Evolutionary conservation across 345 rosid species (phyloP), one percentile per base, ranked within the genome.

Genomic region (Hibiscus mutabilis): DNA sequence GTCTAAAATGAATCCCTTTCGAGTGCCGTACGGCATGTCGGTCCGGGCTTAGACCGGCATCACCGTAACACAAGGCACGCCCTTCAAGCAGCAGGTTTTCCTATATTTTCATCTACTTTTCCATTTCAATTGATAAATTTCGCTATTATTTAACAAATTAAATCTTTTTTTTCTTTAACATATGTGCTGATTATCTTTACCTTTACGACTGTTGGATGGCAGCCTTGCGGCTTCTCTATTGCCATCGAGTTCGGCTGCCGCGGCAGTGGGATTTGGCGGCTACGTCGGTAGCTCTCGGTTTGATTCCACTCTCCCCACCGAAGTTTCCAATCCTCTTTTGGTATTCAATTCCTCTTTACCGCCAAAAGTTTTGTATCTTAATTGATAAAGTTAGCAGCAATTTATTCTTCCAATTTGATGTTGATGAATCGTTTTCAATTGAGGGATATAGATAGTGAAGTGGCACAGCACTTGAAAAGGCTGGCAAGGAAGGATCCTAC

Each of bases 61-160:
- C n/a, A n/a, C n/a, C n/a, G n/a, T n/a, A n/a, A n/a, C n/a, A n/a
- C 87, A 93, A 91, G 84, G 82, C 88, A 22, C 97, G 98, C 55
- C 92, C 98, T 72, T 93, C 98, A 16, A 93, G 98, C 90, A 91
- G 98, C 92, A 88, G 98, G 98, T 89, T 67, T 67, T n/a, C 8
- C 8, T 40, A 8, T 9, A 40, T 40, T 40, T 40, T 40, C 2
- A 11, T 40, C 21, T 3, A 5, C 4, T 21, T 56, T 68, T n/a
- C 66, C 18, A 33, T 33, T 37, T 63, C 6, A 44, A 19, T 37
- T 9, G 16, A 21, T 64, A 18, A 40, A 18, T 4, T 47, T 63
- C 16, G 3, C 8, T 40, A 40, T 40, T 40, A 8, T 40, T 5
- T 24, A 60, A 24, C 35, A 4, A 9, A 12, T 5, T 40, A 22